Evolutionary conservation across 768 basidiomycete species (phyloP).

Genomic region (Kwoniella pini): DNA sequence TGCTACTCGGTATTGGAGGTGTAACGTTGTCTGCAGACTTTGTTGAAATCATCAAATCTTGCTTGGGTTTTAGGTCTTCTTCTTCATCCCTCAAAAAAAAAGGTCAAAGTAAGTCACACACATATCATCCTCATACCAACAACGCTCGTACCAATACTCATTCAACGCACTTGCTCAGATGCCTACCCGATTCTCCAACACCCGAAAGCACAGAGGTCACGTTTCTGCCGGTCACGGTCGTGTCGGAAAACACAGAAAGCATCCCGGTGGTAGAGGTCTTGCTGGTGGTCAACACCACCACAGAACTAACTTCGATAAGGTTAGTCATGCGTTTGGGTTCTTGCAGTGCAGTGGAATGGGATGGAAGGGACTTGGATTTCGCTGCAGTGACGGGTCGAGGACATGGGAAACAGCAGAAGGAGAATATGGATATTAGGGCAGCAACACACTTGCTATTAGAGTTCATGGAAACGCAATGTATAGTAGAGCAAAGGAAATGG

Average conservation of each 20-base stretch:
- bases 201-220: constrained; percentile 98
- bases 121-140: neutral
- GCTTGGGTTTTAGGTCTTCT: constrained; percentile 6
- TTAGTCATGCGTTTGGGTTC: constrained; percentile 27
- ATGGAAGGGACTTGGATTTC: constrained; percentile 2
- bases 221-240: constrained; percentile 99
- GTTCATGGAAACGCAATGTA: no score
- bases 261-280: constrained; percentile 99
- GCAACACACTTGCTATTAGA: no score
- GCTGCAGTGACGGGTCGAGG: neutral
- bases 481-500: no score
- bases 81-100: constrained; percentile 32
- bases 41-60: constrained; percentile 15
- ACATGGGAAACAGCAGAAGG: neutral
- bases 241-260: constrained; percentile 99
- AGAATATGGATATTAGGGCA: no score
- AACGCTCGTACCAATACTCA: neutral
- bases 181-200: constrained; percentile 96
- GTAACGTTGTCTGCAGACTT: constrained; percentile 1
- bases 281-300: constrained; percentile 98
- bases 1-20: neutral
- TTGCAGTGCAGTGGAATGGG: neutral
- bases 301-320: constrained; percentile 95
- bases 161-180: constrained; percentile 58
- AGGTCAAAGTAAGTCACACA: constrained; percentile 31